A percentile compares a stretch with the other conserved stretches of the same genome.
phyloP scores from a whole-genome alignment of 495 filamentous ascomycete species.

The Amniculicola lignicola region DNA sequence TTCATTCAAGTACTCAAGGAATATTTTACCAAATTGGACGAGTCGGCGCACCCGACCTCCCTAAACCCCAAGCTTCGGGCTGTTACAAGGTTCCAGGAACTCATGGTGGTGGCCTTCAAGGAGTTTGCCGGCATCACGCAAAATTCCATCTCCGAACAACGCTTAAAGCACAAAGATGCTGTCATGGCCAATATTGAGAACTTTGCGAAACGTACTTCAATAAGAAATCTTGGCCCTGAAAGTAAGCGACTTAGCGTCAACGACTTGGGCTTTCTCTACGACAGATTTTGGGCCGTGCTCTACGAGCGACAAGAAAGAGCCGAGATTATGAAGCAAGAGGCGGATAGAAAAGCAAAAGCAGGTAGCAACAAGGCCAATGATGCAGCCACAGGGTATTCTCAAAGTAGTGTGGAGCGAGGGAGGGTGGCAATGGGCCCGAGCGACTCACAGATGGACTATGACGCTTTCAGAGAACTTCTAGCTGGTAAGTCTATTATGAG shows the following conservation, averaged over 20 bases:
- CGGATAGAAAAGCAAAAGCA: constrained; percentile 59
- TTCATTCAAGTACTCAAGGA: constrained; percentile 95
- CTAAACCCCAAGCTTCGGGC: constrained; percentile 89
- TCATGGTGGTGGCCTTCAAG: constrained; percentile 98
- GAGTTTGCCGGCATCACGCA: constrained; percentile 96
- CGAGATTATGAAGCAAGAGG: constrained; percentile 72
- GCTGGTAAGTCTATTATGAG: constrained; percentile 47
- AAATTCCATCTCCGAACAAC: constrained; percentile 81
- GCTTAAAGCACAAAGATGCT: constrained; percentile 85
- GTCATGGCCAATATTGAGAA: constrained; percentile 93
- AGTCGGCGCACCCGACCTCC: constrained; percentile 91
- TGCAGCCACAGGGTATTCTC: constrained; percentile 47
- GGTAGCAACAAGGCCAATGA: constrained; percentile 54
- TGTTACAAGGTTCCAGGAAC: constrained; percentile 92
- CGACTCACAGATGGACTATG: constrained; percentile 89
- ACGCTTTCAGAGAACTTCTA: constrained; percentile 89
- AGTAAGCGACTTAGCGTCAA: constrained; percentile 83
- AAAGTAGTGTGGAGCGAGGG: constrained; percentile 62
- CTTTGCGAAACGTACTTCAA: constrained; percentile 94
- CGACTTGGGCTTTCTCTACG: constrained; percentile 84
- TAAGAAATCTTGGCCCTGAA: constrained; percentile 91
- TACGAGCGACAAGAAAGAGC: constrained; percentile 87
- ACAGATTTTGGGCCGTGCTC: constrained; percentile 83
- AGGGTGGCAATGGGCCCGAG: constrained; percentile 87
- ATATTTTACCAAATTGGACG: constrained; percentile 89